Evolutionary conservation across 345 rosid genomes (phyloP).

Genomic region (Euphorbia pulcherrima): DNA sequence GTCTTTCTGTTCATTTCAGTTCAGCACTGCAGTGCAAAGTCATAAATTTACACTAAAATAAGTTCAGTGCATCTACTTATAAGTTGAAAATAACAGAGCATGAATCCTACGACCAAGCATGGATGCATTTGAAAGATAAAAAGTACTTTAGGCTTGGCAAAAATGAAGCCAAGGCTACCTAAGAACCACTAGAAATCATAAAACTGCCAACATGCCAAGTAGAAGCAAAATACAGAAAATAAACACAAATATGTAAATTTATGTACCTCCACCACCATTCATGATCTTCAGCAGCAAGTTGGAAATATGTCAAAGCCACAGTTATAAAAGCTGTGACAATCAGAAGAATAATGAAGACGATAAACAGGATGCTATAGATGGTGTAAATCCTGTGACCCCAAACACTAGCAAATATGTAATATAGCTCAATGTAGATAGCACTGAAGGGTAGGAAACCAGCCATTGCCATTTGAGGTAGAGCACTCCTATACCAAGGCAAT

Average conservation of each 20-base stretch:
- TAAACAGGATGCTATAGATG: slow-evolving; percentile 31
- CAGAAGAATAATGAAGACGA: slow-evolving; percentile 32
- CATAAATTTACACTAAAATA: no score
- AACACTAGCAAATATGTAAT: slow-evolving; percentile 35
- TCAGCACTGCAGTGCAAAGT: no score
- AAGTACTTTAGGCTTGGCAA: neutral
- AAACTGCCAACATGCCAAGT: neutral
- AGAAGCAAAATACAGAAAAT: neutral
- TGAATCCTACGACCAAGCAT: neutral
- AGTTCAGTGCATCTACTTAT: no score
- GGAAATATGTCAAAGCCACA: slow-evolving; percentile 35
- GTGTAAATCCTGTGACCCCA: slow-evolving; percentile 38
- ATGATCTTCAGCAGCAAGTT: slow-evolving; percentile 38
- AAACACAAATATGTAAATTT: neutral
- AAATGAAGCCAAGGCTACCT: neutral
- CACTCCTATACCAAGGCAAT: slow-evolving; percentile 31
- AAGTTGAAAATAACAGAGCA: no score
- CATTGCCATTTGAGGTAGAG: slow-evolving; percentile 35
- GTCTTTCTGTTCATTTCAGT: no score
- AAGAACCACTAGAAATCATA: no score
- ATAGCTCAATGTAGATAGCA: slow-evolving; percentile 33
- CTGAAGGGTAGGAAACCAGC: slow-evolving; percentile 33
- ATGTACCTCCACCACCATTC: slow-evolving; percentile 38
- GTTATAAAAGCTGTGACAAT: slow-evolving; percentile 35
- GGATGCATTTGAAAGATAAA: neutral